Evolutionary conservation across 495 filamentous ascomycete species (phyloP).

Genomic region (Podospora comata): DNA sequence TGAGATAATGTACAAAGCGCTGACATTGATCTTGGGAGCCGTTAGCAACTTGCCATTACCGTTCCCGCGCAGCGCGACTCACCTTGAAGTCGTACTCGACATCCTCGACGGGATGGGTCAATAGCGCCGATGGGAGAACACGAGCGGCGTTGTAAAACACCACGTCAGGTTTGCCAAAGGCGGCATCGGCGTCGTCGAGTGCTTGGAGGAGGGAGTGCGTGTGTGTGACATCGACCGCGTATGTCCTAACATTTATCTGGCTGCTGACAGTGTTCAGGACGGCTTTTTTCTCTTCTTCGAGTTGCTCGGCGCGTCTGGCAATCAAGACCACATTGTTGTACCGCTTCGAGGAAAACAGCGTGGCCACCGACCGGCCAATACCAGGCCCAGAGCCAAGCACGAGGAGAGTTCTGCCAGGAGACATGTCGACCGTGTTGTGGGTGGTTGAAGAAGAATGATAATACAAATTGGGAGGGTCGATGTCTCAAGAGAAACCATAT

Average conservation of each 20-base stretch:
- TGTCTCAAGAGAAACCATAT: not conserved
- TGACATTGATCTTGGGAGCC: conserved; percentile 33
- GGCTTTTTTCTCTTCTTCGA: conserved; percentile 31
- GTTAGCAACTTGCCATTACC: not conserved
- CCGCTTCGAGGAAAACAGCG: conserved; percentile 36
- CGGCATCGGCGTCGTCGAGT: conserved; percentile 31
- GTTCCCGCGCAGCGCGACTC: not conserved
- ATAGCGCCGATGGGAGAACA: conserved; percentile 29
- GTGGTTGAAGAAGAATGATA: not conserved
- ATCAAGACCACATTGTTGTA: conserved; percentile 41
- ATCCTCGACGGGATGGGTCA: conserved; percentile 31
- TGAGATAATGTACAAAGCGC: conserved; percentile 36
- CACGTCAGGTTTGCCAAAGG: conserved; percentile 31
- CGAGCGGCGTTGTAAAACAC: conserved; percentile 45
- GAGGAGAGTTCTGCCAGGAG: conserved; percentile 22
- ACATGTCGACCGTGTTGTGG: not conserved
- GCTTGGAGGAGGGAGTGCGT: conserved; percentile 23
- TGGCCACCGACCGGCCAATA: conserved; percentile 37
- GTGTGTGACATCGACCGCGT: conserved; percentile 36
- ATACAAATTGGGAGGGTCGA: not conserved
- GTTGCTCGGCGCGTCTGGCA: conserved; percentile 34
- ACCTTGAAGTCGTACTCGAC: conserved; percentile 44
- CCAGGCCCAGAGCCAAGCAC: conserved; percentile 45
- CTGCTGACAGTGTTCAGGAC: conserved; percentile 22
- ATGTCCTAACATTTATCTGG: conserved; percentile 29